Evolutionary conservation across 2,329 filamentous ascomycete species (phyloP), one percentile per base, ranked within the genome.

Genomic region (Podosphaera aphanis): DNA sequence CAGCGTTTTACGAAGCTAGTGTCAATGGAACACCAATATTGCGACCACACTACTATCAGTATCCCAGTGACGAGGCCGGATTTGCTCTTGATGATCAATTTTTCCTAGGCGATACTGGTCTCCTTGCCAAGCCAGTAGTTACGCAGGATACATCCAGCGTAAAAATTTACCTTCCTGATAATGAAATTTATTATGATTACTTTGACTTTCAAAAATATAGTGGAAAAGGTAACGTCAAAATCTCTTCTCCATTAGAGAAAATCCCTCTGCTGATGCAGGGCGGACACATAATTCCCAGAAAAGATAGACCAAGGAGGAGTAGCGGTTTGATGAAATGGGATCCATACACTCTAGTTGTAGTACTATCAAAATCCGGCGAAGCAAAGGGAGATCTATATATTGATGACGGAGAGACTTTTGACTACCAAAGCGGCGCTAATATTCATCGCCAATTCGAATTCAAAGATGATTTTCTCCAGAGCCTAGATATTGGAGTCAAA

Each of bases 171-270:
- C 74, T 98, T 46, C 79, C 86, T 0, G 88, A 95, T 54, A 73
- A 79, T 48, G 83, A 92, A 61, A 71, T 81, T 45, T 95, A 98
- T 62, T 98, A 86, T 57, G 83, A 95, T 63, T 98, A 98, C 66
- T 92, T 90, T 59, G 83, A 83, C 55, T 94, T 84, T 64, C 74
- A 79, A 37, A 66, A 74, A 38, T 75, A 92, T 57, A 62, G 67
- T 35, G 77, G 79, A 20, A 75, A 77, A 50, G 81, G 83, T 51
- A 79, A 79, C 60, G 66, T 64, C 49, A 79, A 73, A 0, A 66
- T 94, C 33, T 63, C 73, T 1, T 83, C 88, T 0, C 83, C 86
- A 0, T 68, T 95, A 2, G 82, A 93, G 47, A 83, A 79, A 55
- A 82, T 93, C 16, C 88, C 90, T 0, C 64, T 98, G 13, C 68